Base-by-base conservation (phyloP, 2,329 filamentous ascomycete species). In the Cercospora berteroae region DNA sequence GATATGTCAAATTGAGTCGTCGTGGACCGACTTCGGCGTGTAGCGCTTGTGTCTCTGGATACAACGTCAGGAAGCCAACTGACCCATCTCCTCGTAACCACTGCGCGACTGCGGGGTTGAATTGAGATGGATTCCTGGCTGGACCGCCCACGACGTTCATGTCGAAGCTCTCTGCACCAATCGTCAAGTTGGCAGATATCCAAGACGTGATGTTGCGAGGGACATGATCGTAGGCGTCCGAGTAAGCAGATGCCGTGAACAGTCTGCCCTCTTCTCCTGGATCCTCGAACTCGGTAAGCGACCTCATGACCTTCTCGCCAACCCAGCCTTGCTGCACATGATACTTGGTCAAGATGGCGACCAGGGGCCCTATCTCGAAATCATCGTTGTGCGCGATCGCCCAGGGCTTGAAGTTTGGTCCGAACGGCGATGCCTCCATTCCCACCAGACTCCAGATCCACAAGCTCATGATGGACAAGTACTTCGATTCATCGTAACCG, bases 401-500 rank as follows among this genome's bases (percentile, higher is more conserved):
- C 64, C 84, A 81, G 0, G 83, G 82, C 77, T 84, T 61, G 60
- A 63, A 63, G 1, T 20, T 55, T 18, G 63, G 68, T 50, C 71
- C 77, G 3, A 81, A 71, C 0, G 79, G 78, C 3, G 79, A 76
- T 5, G 76, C 74, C 3, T 79, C 74, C 55, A 86, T 84, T 8
- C 86, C 86, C 5, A 86, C 79, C 4, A 88, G 67, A 0, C 84
- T 82, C 87, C 87, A 89, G 68, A 89, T 81, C 77, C 86, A 86
- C 13, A 86, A 74, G 0, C 84, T 83, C 74, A 89, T 83, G 59
- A 89, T 81, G 62, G 84, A 84, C 4, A 88, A 74, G 71, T 89
- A 89, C 6, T 82, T 79, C 64, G 87, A 88, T 87, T 89, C 88
- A 67, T 89, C 87, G 66, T 84, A 89, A 0, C 87, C 87, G 69